Base-by-base conservation (phyloP, 306 rosid species). In the Datisca glomerata region DNA sequence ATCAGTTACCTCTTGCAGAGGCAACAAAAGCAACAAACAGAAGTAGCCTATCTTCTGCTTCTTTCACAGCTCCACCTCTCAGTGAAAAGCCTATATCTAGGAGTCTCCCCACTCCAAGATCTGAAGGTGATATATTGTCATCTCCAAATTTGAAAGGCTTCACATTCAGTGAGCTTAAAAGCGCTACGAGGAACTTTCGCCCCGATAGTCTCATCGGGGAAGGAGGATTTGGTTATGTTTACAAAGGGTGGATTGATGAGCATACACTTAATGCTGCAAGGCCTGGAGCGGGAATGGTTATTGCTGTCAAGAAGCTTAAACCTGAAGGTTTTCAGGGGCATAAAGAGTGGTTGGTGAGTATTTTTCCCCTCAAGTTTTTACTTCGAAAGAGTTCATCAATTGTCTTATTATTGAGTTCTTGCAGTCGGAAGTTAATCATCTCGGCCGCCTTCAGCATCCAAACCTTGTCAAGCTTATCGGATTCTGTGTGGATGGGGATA, bases 391-490 rank as follows among this genome's bases (percentile, higher is more conserved):
- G 32, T n/a, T 40, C n/a, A 18, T 29, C n/a, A 24, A 27, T 6
- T 53, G 37, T 23, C 28, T 41, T 53, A 9, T 29, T 29, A 20
- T 14, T 56, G 48, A 34, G 9, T 31, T 8, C 9, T 48, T 64
- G 59, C 59, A 64, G 70, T 56, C 59, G 21, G 70, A 64, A 60
- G 59, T 64, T 4, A 56, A 49, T 38, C 50, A 64, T 52, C 64
- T 64, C 22, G 59, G 70, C 37, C 70, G 43, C 23, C 70, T 64
- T 56, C 70, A 64, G 56, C 70, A 64, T 50, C 54, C 41, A 13
- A 49, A 64, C 45, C 59, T 64, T 17, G 70, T 64, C 45, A 64
- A 64, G 28, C 59, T 64, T 22, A 25, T 56, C 7, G 70, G 70
- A 13, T 64, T 41, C 58, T 64, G 70, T 28, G 25, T 64, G 11